Evolutionary conservation across 805 yeast genomes (phyloP).

Genomic region (Kodamaea fukazawae): DNA sequence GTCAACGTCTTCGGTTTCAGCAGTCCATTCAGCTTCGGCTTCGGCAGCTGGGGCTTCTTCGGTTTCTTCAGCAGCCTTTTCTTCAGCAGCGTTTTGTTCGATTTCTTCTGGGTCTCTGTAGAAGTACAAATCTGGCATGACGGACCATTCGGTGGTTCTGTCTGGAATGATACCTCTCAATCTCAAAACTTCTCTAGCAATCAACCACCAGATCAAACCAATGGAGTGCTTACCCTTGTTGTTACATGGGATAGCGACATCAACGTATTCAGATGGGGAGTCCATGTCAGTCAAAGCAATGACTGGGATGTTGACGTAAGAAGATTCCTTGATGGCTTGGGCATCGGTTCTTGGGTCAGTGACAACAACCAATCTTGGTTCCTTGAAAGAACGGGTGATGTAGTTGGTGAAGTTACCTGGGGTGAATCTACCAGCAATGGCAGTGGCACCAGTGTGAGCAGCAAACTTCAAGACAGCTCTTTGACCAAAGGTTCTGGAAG

Average conservation of each 20-base stretch:
- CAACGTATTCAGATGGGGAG: conserved; percentile 98
- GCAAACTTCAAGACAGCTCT: conserved; percentile 99
- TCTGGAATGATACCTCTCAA: conserved; percentile 95
- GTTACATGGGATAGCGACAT: conserved; percentile 99
- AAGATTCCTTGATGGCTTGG: conserved; percentile 99
- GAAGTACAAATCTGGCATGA: conserved; percentile 99
- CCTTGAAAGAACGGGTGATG: conserved; percentile 99
- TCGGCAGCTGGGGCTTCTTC: conserved; percentile 63
- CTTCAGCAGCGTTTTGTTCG: conserved; percentile 70
- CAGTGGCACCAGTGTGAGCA: conserved; percentile 99
- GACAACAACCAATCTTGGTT: conserved; percentile 98
- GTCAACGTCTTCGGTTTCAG: conserved; percentile 61
- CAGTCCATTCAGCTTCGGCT: conserved; percentile 54
- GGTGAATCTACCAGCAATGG: conserved; percentile 99
- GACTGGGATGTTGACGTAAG: conserved; percentile 99
- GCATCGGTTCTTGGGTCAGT: conserved; percentile 99
- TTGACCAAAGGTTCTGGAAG: conserved; percentile 99
- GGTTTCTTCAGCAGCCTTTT: conserved; percentile 51
- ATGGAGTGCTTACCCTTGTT: conserved; percentile 99
- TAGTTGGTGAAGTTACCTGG: conserved; percentile 99
- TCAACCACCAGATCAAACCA: conserved; percentile 99
- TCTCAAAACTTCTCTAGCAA: conserved; percentile 99
- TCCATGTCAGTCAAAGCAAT: conserved; percentile 98
- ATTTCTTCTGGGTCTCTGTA: conserved; percentile 99
- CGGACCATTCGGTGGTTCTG: conserved; percentile 97